Base-by-base conservation (phyloP, 139 green algal genomes). In the Trebouxia sp. region DNA sequence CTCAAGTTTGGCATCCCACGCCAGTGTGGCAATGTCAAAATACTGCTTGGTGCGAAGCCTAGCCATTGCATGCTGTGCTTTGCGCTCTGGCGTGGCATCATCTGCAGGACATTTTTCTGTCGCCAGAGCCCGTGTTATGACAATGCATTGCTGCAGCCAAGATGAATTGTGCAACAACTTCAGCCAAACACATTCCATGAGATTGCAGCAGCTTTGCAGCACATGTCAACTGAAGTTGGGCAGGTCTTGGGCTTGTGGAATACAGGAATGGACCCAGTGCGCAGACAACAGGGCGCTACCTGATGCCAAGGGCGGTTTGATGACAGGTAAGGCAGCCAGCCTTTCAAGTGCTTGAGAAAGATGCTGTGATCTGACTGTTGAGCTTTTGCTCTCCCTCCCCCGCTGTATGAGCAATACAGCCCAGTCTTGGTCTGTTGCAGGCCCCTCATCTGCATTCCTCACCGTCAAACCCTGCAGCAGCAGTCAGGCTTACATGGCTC, bases 361-460 rank as follows among this genome's bases (percentile, higher is more conserved):
- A 20, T 91, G 82, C 56, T 92, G 87, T 0, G 39, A 22, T 51
- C 87, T 85, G 53, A 91, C 85, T 12, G 83, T 83, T 28, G 84
- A 81, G 74, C 82, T 88, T 53, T 83, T 85, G 38, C 65, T 83
- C 62, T 93, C 87, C 80, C 88, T 91, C 69, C 79, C 84, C 39
- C 89, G 65, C 83, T 93, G 87, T 22, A 93, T 77, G 41, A 90
- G 83, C 43, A 85, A 53, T 5, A 81, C 32, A 28, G 82, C 85
- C 80, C 90, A 80, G 70, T 88, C 85, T 74, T 88, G 42, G 32
- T 83, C 76, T 22, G 74, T 76, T 14, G 82, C 81, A 0, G 62
- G 41, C 1, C 62, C 30, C 10, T 78, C 83, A 77, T 77, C 70
- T 80, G 72, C 35, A 22, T 28, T 39, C 41, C 38, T 74, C 12